phyloP scores from a whole-genome alignment of 257 asterid species.

The Cruciata laevipes region DNA sequence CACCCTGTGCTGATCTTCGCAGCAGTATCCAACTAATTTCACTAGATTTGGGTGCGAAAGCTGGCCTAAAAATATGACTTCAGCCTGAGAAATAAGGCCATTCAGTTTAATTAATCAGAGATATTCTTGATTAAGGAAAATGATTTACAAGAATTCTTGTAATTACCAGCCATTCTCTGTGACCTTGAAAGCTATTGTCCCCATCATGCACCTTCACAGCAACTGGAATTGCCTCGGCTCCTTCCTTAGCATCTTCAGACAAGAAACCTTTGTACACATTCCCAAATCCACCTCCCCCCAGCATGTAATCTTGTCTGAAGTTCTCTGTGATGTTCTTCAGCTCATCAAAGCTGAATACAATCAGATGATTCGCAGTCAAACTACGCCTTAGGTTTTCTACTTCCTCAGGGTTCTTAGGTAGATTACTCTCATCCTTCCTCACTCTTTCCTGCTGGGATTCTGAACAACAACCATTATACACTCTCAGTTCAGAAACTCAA shows the following conservation, averaged over 20 bases:
- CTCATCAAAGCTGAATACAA: slow-evolving; percentile 62
- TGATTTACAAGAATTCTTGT: neutral
- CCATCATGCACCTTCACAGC: slow-evolving; percentile 96
- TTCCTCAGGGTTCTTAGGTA: slow-evolving; percentile 89
- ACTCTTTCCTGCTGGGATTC: slow-evolving; percentile 16
- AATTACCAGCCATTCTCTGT: slow-evolving; percentile 91
- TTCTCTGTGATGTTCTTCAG: slow-evolving; percentile 57
- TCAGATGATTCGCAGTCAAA: slow-evolving; percentile 51
- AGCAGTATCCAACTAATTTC: slow-evolving; percentile 72
- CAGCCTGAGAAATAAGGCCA: slow-evolving; percentile 42
- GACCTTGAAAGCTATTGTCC: slow-evolving; percentile 88
- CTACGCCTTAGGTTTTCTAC: slow-evolving; percentile 77
- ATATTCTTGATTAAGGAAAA: neutral
- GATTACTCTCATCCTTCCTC: slow-evolving; percentile 36
- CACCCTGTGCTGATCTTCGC: slow-evolving; percentile 67
- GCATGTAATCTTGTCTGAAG: slow-evolving; percentile 83
- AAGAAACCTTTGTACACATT: slow-evolving; percentile 78
- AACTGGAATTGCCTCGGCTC: slow-evolving; percentile 45
- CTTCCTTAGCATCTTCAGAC: slow-evolving; percentile 38
- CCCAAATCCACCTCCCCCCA: slow-evolving; percentile 98
- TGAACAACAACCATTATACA: neutral
- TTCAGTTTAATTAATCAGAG: neutral
- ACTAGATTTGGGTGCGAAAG: slow-evolving; percentile 82
- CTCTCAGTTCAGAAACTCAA: neutral
- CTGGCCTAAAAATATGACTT: slow-evolving; percentile 73